A percentile compares a stretch with the other conserved stretches of the same genome.
Evolutionary conservation across 441 rosid species (phyloP).

Genomic region (Jatropha multifida): DNA sequence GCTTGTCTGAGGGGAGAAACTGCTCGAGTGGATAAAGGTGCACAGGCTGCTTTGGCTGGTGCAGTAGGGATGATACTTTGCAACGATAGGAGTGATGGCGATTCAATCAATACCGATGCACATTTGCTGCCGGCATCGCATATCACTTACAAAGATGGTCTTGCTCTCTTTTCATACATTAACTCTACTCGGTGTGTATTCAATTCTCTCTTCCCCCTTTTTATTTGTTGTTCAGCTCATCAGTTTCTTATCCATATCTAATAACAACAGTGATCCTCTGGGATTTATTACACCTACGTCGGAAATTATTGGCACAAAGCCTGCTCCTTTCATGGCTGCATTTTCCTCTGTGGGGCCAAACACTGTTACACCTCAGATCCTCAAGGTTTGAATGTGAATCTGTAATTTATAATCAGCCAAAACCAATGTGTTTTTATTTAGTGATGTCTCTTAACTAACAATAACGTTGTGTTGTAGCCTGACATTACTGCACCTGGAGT

Average conservation of each 20-base stretch:
- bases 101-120: constrained; percentile 40
- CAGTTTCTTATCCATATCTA: neutral
- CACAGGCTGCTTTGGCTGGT: constrained; percentile 41
- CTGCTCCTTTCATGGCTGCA: constrained; percentile 54
- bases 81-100: constrained; percentile 38
- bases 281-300: constrained; percentile 36
- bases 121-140: constrained; percentile 56
- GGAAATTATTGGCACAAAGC: constrained; percentile 23
- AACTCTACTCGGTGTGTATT: constrained; percentile 35
- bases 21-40: constrained; percentile 43
- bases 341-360: constrained; percentile 69
- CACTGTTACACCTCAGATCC: constrained; percentile 43
- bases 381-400: constrained; percentile 36
- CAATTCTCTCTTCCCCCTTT: neutral
- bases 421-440: neutral
- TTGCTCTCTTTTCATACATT: constrained; percentile 34
- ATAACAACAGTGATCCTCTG: constrained; percentile 37
- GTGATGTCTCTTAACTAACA: neutral
- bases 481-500: constrained; percentile 69
- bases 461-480: constrained; percentile 34
- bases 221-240: neutral
- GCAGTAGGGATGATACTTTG: constrained; percentile 64
- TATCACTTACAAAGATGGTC: constrained; percentile 39
- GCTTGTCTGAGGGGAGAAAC: constrained; percentile 44
- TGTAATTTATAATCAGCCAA: neutral